Evolutionary conservation across 106 monocot genomes (phyloP), one percentile per base, ranked within the genome.

Genomic region (Cymbidium sinense): DNA sequence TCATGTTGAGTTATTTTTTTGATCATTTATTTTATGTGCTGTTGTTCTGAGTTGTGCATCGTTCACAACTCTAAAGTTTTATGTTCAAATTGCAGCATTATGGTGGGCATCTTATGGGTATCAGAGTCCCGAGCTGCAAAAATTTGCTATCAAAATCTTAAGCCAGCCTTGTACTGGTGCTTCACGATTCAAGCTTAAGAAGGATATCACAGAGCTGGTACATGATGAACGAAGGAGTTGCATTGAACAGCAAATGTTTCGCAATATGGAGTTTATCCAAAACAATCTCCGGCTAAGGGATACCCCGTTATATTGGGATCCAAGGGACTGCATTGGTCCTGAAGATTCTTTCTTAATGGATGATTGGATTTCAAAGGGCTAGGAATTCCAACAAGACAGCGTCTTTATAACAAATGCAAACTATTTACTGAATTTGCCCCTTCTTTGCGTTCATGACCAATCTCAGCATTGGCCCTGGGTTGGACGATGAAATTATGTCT

Each of bases 31-130:
- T 29, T 67, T 29, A 33, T 58, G 58, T 10, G 52, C 52, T 52
- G 20, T 41, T 41, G 41, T 52, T 52, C 3, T 20, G 52, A 52
- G 17, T 13, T 52, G 17, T 15, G 0, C 20, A 52, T 25, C 29
- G 70, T 11, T 2, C 0, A 29, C 4, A 71, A 21, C 13, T 21
- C 39, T 39, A 11, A 6, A 39, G 71, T 76, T 70, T 62, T 34
- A 62, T 47, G n/a, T 55, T 81, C 35, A 27, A 58, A 29, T 84
- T 91, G 77, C 83, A 95, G 95, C 82, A 34, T 12, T 50, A 7
- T 95, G 95, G 95, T 95, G 95, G 95, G 77, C 79, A 19, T 3
- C 74, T 65, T 61, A 91, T 74, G 95, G 86, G 69, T 77, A 76
- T 7, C 74, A 79, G 39, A 79, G 81, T 64, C 86, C 84, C 18